A percentile compares a stretch with the other conserved stretches of the same genome.
phyloP scores from a whole-genome alignment of 164 flowering plant genomes.

The Echeveria elegans region DNA sequence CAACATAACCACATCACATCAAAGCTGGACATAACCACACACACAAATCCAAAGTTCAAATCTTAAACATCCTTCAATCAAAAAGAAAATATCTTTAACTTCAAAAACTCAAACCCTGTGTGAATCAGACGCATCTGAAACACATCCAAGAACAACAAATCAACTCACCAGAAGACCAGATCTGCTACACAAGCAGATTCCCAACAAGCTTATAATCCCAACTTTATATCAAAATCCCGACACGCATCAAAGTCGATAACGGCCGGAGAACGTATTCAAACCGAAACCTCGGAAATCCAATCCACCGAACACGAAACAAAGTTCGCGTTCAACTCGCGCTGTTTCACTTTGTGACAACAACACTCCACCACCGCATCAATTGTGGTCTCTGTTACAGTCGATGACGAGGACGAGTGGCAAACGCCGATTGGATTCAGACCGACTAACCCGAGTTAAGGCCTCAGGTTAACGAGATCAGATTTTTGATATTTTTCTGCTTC shows the following conservation, averaged over 20 bases:
- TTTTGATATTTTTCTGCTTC: too few species aligned
- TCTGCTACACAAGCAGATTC: neutral
- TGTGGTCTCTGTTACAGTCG: neutral
- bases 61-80: too few species aligned
- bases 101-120: neutral
- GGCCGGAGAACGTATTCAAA: neutral
- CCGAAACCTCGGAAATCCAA: neutral
- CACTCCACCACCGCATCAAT: neutral
- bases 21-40: neutral
- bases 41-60: neutral
- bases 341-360: neutral
- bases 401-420: neutral
- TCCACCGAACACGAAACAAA: conserved; percentile 1
- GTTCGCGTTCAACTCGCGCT: conserved; percentile 8
- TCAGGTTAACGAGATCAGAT: neutral
- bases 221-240: neutral
- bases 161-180: neutral
- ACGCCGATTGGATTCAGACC: neutral
- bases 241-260: neutral
- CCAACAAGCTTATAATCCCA: neutral
- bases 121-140: neutral
- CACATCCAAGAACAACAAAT: neutral
- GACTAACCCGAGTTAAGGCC: neutral
- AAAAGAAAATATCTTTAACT: neutral
- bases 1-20: neutral